Evolutionary conservation across 441 rosid genomes (phyloP).

Genomic region (Hura crepitans): DNA sequence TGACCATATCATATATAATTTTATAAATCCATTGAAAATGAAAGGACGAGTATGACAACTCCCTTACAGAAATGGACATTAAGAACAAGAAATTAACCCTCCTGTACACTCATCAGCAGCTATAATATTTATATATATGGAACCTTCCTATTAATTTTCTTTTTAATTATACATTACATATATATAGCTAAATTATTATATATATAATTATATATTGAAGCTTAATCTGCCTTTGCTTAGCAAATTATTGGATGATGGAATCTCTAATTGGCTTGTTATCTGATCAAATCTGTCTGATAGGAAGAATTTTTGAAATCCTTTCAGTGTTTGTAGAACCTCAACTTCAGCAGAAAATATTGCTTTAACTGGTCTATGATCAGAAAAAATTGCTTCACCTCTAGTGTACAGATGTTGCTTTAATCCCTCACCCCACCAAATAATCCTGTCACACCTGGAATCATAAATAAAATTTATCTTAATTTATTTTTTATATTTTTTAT

Average conservation of each 20-base stretch:
- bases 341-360: conserved; percentile 45
- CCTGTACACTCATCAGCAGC: conserved; percentile 22
- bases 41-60: conserved; percentile 18
- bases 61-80: not conserved
- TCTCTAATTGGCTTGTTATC: conserved; percentile 27
- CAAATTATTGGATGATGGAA: conserved; percentile 31
- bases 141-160: not conserved
- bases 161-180: not conserved
- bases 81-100: conserved; percentile 7
- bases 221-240: conserved; percentile 34
- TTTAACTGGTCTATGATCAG: conserved; percentile 48
- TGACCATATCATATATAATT: not conserved
- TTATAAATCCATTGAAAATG: conserved; percentile 22
- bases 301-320: conserved; percentile 40
- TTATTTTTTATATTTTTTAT: not conserved
- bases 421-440: conserved; percentile 41
- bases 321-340: conserved; percentile 24
- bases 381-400: conserved; percentile 39
- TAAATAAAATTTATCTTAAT: not conserved
- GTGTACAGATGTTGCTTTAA: conserved; percentile 36
- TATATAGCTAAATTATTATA: too few relatives aligned
- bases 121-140: not conserved
- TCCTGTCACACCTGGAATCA: conserved; percentile 40
- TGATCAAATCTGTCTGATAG: conserved; percentile 53
- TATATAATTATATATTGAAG: conserved; percentile 26